Conservation (phyloP, 2,329 filamentous ascomycete genomes). For the Ophiostoma himal-ulmi region DNA sequence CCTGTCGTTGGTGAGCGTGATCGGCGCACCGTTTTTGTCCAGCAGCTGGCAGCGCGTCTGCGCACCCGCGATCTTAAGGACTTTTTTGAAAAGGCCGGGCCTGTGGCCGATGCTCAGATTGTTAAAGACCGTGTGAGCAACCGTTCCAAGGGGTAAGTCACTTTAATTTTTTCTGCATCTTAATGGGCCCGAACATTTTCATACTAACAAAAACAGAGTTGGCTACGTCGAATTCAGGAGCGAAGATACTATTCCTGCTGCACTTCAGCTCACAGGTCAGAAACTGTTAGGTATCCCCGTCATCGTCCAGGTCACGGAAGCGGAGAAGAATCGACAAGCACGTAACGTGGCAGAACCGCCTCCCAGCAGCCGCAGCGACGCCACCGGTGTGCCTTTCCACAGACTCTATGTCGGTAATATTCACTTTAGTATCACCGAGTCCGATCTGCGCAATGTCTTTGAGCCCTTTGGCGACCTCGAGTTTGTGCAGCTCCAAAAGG, state of each 20-base stretch:
- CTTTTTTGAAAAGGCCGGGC: conserved; percentile 93
- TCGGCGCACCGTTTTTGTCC: conserved; percentile 93
- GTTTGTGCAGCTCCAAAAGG: conserved; percentile 95
- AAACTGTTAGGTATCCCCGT: conserved; percentile 97
- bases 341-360: conserved; percentile 61
- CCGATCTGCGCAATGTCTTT: conserved; percentile 92
- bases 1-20: conserved; percentile 89
- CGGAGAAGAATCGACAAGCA: conserved; percentile 97
- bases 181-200: background rate
- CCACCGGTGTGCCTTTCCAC: conserved; percentile 86
- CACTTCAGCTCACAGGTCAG: conserved; percentile 96
- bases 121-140: conserved; percentile 96
- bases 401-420: conserved; percentile 98
- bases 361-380: conserved; percentile 38
- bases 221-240: conserved; percentile 98
- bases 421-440: conserved; percentile 97
- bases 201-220: conserved; percentile 55
- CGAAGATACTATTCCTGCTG: conserved; percentile 87
- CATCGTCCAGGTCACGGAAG: conserved; percentile 96
- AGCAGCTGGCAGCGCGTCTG: conserved; percentile 91
- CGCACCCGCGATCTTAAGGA: conserved; percentile 86
- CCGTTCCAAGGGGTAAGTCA: conserved; percentile 85
- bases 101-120: conserved; percentile 95
- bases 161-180: background rate
- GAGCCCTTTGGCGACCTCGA: conserved; percentile 96